Evolutionary conservation across 805 yeast species (phyloP).

Genomic region (Metschnikowia arizonensis): DNA sequence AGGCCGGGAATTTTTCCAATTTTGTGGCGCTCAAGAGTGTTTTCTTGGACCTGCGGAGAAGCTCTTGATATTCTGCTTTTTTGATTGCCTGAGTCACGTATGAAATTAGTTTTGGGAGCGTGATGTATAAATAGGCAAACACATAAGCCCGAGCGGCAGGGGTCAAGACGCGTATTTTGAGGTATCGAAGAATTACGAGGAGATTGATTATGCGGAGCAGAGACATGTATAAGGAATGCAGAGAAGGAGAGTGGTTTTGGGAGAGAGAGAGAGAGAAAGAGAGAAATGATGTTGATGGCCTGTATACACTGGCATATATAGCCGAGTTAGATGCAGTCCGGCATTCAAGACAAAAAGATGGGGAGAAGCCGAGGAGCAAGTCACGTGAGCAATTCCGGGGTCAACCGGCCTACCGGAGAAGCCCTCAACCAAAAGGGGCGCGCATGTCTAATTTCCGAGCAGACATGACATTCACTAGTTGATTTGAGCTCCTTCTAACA

Average conservation of each 20-base stretch:
- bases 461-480: too few relatives aligned
- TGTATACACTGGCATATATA: not conserved
- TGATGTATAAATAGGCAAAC: constrained; percentile 32
- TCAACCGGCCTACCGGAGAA: too few relatives aligned
- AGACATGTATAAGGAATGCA: not conserved
- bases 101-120: constrained; percentile 28
- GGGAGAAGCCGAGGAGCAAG: too few relatives aligned
- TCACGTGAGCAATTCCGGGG: too few relatives aligned
- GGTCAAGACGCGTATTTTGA: constrained; percentile 14
- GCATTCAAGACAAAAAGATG: too few relatives aligned
- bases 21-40: constrained; percentile 25
- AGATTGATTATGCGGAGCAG: not conserved
- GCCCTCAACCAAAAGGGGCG: too few relatives aligned
- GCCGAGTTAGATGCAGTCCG: not conserved
- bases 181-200: not conserved
- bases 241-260: too few relatives aligned
- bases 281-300: not conserved
- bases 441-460: too few relatives aligned
- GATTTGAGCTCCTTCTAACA: too few relatives aligned
- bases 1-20: constrained; percentile 32
- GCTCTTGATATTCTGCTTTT: constrained; percentile 16
- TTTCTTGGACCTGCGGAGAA: constrained; percentile 17
- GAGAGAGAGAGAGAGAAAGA: too few relatives aligned
- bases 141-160: constrained; percentile 33
- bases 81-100: constrained; percentile 13